Evolutionary conservation across 225 moss, liverwort and hornwort genomes (phyloP).

Genomic region (Neckera pumila): DNA sequence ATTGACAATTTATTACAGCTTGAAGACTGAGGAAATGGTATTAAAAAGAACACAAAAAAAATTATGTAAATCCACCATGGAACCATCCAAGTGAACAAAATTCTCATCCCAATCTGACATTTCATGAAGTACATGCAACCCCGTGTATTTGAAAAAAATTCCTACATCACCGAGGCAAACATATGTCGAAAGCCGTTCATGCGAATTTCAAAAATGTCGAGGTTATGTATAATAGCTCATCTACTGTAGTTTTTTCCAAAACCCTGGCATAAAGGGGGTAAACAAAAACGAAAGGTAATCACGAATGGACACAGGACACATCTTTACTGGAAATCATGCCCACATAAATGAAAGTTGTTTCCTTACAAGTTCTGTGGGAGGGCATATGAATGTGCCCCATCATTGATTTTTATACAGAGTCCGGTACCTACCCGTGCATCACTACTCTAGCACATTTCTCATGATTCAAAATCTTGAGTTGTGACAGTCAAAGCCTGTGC

Average conservation of each 20-base stretch:
- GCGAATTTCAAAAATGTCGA: neutral
- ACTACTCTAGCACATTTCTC: neutral
- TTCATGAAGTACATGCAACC: neutral
- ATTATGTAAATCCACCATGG: no score
- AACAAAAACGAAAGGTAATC: neutral
- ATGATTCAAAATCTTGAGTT: neutral
- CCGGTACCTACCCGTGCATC: neutral
- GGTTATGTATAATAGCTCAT: neutral
- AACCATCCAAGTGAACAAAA: neutral
- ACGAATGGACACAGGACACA: neutral
- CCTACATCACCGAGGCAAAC: neutral
- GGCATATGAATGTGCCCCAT: conserved; percentile 1
- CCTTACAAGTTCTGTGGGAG: neutral
- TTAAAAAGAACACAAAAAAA: no score
- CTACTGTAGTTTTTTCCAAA: neutral
- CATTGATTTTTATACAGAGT: conserved; percentile 1
- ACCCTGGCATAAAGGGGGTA: neutral
- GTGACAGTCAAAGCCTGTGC: neutral
- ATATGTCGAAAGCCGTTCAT: neutral
- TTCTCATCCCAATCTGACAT: neutral
- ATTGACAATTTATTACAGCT: neutral
- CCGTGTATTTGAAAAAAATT: neutral
- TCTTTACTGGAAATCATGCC: neutral
- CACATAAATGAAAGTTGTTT: neutral
- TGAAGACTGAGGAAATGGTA: neutral